A percentile compares a stretch with the other conserved stretches of the same genome.
Evolutionary conservation across 2,329 filamentous ascomycete genomes (phyloP).

Genomic region (Colletotrichum higginsianum): DNA sequence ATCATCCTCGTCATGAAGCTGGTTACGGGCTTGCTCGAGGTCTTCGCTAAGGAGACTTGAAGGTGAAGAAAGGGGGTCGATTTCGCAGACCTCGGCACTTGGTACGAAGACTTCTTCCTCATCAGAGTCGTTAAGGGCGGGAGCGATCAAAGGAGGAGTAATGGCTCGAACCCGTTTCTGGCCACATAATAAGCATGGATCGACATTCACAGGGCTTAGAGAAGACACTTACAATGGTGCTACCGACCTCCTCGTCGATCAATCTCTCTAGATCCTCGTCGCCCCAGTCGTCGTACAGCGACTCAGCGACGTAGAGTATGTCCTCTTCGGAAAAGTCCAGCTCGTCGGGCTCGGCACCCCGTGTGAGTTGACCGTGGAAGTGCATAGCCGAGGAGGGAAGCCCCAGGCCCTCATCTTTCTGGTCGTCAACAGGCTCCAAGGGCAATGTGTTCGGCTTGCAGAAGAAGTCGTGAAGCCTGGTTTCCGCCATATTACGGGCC

Average conservation of each 20-base stretch:
- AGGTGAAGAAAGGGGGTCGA: constrained; percentile 52
- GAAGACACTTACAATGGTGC: neutral
- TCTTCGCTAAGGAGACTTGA: constrained; percentile 44
- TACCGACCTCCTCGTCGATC: constrained; percentile 20
- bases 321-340: constrained; percentile 32
- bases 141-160: constrained; percentile 6
- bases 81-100: constrained; percentile 34
- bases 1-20: neutral
- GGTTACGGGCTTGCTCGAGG: constrained; percentile 33
- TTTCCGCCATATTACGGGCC: neutral
- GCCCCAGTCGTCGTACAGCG: neutral
- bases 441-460: constrained; percentile 27
- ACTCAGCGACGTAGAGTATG: constrained; percentile 17
- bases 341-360: constrained; percentile 20
- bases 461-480: constrained; percentile 22
- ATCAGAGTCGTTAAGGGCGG: neutral
- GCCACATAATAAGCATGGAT: constrained; percentile 31
- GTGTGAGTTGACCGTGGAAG: constrained; percentile 32
- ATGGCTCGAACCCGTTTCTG: constrained; percentile 15
- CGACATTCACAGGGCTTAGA: neutral
- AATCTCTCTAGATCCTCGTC: neutral
- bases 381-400: constrained; percentile 30
- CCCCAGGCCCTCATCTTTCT: constrained; percentile 33
- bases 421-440: constrained; percentile 36
- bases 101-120: constrained; percentile 45